Base-by-base conservation (phyloP, 148 eudicot genomes). In the Rhododendron griersonianum region DNA sequence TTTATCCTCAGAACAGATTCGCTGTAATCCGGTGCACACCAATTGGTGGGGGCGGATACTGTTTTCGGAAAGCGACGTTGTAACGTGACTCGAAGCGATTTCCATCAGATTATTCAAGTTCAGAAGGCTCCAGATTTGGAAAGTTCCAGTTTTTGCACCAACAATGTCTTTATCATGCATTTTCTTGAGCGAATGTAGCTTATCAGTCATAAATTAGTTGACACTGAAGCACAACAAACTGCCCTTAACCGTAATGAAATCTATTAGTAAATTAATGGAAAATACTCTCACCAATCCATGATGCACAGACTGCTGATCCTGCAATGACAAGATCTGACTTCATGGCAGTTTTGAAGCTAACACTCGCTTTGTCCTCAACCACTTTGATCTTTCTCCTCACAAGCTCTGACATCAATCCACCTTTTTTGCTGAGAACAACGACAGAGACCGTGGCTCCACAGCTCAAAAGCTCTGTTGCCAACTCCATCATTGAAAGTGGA, bases 401-500 rank as follows among this genome's bases (percentile, higher is more conserved):
- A 86, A 98, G 99, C 88, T 98, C 98, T 21, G 93, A 85, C 96
- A 98, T 89, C 87, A 98, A 90, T 11, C 99, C 98, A 84, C 99
- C 99, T 86, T 90, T 93, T 91, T 89, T 93, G 86, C 95, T 95
- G 83, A 98, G 94, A 89, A 92, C 91, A 11, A 98, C 96, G 45
- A 90, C 99, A 78, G 95, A 92, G 87, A 98, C 98, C 10, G 97
- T 92, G 50, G 99, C 98, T 83, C 99, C 99, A 87, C 99, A 98
- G 90, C 99, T 98, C 90, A 98, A 78, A 83, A 98, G 91, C 89
- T 98, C 99, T 2, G 98, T 91, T 23, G 97, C 99, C 89, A 98
- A 89, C 91, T 98, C 99, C 92, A 98, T 88, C 99, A 98, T 98
- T 16, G 99, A 96, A 87, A 95, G 98, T 15, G 99, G 98, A 53